Percentiles rank a stretch among this genome's conserved stretches.
Evolutionary conservation across 2,329 filamentous ascomycete species (phyloP).

Genomic region (Cordyceps javanica): DNA sequence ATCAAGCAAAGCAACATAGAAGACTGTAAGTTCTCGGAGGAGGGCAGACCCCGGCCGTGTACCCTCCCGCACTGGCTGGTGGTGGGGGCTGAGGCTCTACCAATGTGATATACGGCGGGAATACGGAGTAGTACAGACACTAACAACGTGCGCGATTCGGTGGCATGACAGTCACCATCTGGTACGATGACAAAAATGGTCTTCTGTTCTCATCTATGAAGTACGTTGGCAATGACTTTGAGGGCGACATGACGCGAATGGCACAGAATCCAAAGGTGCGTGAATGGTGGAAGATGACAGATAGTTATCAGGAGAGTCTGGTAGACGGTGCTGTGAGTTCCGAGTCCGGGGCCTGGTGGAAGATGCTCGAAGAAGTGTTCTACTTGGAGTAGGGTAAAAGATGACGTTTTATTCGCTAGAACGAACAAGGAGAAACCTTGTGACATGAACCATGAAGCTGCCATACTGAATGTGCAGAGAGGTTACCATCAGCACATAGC

Average conservation of each 20-base stretch:
- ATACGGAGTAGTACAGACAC: not conserved
- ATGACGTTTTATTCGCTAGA: not conserved
- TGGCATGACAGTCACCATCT: conserved; percentile 58
- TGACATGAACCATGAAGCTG: too few relatives aligned
- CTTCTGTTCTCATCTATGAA: conserved; percentile 73
- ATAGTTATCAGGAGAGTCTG: conserved; percentile 63
- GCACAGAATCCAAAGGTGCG: conserved; percentile 63
- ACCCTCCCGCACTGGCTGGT: not conserved
- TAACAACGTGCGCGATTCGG: not conserved
- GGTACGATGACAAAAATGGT: conserved; percentile 54
- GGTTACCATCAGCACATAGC: too few relatives aligned
- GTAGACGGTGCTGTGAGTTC: conserved; percentile 54
- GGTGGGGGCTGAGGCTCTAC: too few relatives aligned
- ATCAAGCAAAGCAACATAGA: conserved; percentile 69
- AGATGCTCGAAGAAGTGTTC: conserved; percentile 62
- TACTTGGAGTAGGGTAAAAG: conserved; percentile 38
- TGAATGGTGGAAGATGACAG: conserved; percentile 79
- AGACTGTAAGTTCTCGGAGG: conserved; percentile 50
- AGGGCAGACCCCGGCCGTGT: too few relatives aligned
- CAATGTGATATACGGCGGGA: not conserved
- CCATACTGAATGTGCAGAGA: too few relatives aligned
- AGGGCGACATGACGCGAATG: conserved; percentile 72
- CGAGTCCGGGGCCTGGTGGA: conserved; percentile 62
- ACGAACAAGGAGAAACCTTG: not conserved
- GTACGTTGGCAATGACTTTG: conserved; percentile 68